Base-by-base conservation (phyloP, 1,284 basidiomycete genomes). In the Trichosporon faecale region DNA sequence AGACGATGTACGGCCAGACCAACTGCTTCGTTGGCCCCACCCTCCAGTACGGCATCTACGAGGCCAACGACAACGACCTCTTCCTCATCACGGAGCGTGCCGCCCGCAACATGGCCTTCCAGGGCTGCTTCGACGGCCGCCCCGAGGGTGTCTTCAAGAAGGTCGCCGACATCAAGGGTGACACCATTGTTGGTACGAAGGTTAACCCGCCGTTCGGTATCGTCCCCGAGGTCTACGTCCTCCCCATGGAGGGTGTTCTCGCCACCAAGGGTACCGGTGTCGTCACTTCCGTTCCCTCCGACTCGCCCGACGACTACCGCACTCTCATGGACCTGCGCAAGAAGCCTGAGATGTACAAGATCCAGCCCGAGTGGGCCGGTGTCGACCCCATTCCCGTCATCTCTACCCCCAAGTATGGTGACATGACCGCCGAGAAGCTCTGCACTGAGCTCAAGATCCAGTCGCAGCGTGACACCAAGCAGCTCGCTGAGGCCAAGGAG, bases 1-100 rank as follows among this genome's bases (percentile, higher is more conserved):
- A 99, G 85, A 99, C 97, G 0, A 97, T 98, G 96, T 95, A 97
- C 82, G 97, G 96, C 49, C 96, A 99, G 85, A 99, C 96, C 11
- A 98, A 99, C 83, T 97, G 95, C 84, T 99, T 94, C 83, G 95
- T 99, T 67, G 94, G 95, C 46, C 90, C 94, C 0, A 84, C 86
- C 64, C 90, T 99, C 85, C 94, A 94, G 76, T 99, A 99, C 81
- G 95, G 95, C 65, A 85, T 98, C 29, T 99, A 91, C 82, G 90
- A 92, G 65, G 89, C 90, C 65, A 93, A 92, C 79, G 91, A 95
- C 82, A 82, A 79, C 64, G 93, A 96, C 77, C 91, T 95, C 31
- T 99, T 91, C 85, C 86, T 99, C 21, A 91, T 94, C 84, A 96
- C 95, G 12, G 85, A 90, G 75, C 92, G 96, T 65, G 90, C 95